Evolutionary conservation across 768 basidiomycete species (phyloP).

Genomic region (Chiua virens): DNA sequence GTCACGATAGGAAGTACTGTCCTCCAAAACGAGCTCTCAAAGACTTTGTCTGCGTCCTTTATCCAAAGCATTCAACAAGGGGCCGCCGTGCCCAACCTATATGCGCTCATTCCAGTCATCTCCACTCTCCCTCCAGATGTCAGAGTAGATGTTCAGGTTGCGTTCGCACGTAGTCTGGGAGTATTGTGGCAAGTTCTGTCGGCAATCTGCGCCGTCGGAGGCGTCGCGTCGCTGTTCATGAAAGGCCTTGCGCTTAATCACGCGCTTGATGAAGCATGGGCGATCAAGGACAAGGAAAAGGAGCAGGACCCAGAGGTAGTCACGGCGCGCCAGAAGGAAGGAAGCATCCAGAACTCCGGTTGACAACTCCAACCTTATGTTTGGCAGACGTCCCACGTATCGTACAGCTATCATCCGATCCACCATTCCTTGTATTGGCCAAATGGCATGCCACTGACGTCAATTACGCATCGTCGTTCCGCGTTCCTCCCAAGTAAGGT

Average conservation of each 20-base stretch:
- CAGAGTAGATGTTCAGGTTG: conserved; percentile 35
- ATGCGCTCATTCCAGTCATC: conserved; percentile 47
- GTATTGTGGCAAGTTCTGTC: conserved; percentile 44
- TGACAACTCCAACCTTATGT: background rate
- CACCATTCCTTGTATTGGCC: background rate
- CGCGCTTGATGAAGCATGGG: conserved; percentile 10
- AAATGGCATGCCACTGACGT: background rate
- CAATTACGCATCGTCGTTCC: background rate
- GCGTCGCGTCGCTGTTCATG: conserved; percentile 16
- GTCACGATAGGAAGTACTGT: conserved; percentile 49
- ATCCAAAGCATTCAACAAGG: conserved; percentile 32
- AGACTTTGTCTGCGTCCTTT: conserved; percentile 41
- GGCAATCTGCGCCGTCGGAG: conserved; percentile 31
- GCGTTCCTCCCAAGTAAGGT: conserved; percentile 38
- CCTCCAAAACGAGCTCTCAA: conserved; percentile 49
- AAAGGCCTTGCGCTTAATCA: conserved; percentile 6
- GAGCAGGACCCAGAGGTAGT: background rate
- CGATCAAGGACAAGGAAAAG: background rate
- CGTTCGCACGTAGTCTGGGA: conserved; percentile 41
- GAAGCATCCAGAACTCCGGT: background rate
- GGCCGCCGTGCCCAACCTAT: conserved; percentile 36
- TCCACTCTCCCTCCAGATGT: conserved; percentile 34
- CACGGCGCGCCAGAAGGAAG: background rate
- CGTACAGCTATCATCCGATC: background rate
- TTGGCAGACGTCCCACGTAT: background rate